These are phyloP conservation scores for Trichoderma atrobrunneum DNA, from an alignment of 2,329 filamentous ascomycete species.

Conservation along the genomic window DNA sequence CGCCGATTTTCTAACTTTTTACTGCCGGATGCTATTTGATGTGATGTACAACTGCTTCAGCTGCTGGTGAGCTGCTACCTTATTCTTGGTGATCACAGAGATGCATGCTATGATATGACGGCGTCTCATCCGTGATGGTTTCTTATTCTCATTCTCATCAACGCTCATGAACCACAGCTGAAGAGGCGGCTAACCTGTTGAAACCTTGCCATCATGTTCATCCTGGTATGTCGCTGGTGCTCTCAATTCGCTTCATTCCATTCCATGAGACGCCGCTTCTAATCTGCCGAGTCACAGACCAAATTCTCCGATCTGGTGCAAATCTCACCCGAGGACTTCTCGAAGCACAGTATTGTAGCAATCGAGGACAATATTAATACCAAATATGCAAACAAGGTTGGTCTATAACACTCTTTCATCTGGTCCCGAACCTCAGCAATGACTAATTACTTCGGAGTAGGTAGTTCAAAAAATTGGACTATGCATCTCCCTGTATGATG, in stretches of 20 bases:
- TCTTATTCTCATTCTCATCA: not conserved
- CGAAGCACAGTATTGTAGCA: conserved; percentile 74
- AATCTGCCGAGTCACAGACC: conserved; percentile 54
- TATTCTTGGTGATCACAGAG: not conserved
- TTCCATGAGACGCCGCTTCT: not conserved
- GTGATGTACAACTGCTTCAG: not conserved
- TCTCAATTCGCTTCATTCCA: not conserved
- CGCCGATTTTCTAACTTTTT: conserved; percentile 3
- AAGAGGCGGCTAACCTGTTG: not conserved
- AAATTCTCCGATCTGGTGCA: conserved; percentile 93
- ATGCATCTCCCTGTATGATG: conserved; percentile 89
- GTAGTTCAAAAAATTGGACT: conserved; percentile 92
- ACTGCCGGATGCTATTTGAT: not conserved
- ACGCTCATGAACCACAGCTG: not conserved
- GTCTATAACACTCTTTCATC: not conserved
- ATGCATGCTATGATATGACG: conserved; percentile 1
- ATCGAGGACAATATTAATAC: conserved; percentile 96
- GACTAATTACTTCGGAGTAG: conserved; percentile 36
- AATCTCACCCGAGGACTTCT: conserved; percentile 85
- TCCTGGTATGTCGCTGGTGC: conserved; percentile 12
- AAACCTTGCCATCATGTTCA: conserved; percentile 11
- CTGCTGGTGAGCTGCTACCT: not conserved
- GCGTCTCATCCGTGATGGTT: conserved; percentile 3
- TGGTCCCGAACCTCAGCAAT: not conserved
- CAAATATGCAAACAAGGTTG: conserved; percentile 91